Evolutionary conservation across 768 basidiomycete species (phyloP), one percentile per base, ranked within the genome.

Genomic region (Phaeolepiota aurea): DNA sequence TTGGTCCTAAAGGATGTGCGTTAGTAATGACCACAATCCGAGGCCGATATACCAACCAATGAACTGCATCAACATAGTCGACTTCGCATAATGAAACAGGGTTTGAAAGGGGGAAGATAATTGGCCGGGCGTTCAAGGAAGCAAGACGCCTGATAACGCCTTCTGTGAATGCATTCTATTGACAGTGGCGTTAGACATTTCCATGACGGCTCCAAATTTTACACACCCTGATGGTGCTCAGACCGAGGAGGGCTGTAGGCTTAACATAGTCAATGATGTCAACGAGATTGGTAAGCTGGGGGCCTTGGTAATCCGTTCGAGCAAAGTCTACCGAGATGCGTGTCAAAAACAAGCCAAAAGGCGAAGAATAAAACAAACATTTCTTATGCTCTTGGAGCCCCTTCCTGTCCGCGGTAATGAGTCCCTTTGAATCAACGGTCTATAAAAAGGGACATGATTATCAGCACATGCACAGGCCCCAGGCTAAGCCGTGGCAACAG

Each of bases 71-170:
- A 7, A 58, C 51, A 48, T 74, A 82, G 40, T 77, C 77, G 39
- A 79, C 58, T 55, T 84, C 82, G 45, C 69, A 67, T 22, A 79
- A 64, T 20, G 71, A 65, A 18, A 78, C 64, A 10, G 86, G 86
- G 56, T 88, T 88, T 22, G 82, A 84, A 1, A 88, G 72, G 22
- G 86, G 84, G 65, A 89, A 87, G 53, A 88, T 75, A 63, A 87
- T 81, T n/a, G 86, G 86, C 2, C 75, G 74, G 13, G 59, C 50
- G 59, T 87, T 87, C 33, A 79, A 58, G 5, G 67, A 59, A 13
- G 74, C 71, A 82, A 88, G 84, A 28, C 69, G 59, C 40, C 64
- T 65, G 21, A 88, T 74, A 21, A 78, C 76, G 9, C 73, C 64
- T 54, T 80, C 69, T 9, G 64, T 72, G 64, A 89, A 89, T 1